Evolutionary conservation across 805 yeast species (phyloP).

Genomic region (Metschnikowia continentalis): DNA sequence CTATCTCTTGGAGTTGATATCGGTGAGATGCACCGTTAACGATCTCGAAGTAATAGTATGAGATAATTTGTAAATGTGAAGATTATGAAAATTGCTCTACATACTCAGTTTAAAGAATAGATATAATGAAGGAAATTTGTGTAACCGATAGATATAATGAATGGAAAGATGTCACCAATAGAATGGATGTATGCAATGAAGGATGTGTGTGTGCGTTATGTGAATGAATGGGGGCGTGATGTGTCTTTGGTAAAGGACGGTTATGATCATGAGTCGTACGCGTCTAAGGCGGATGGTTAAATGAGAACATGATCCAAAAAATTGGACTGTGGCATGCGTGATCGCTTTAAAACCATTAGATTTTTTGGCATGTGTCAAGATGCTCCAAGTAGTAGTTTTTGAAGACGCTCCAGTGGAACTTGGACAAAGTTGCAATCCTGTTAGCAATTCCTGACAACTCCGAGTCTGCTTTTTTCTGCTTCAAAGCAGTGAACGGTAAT

Average conservation of each 20-base stretch:
- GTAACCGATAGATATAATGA: too few species aligned
- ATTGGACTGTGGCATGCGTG: background rate
- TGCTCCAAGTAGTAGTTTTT: conserved; percentile 59
- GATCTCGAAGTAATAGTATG: conserved; percentile 11
- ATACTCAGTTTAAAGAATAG: background rate
- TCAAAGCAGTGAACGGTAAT: conserved; percentile 5
- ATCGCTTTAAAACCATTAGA: background rate
- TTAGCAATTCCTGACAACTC: conserved; percentile 57
- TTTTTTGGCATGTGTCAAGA: conserved; percentile 2
- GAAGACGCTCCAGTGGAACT: conserved; percentile 82
- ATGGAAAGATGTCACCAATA: background rate
- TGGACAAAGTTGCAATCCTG: conserved; percentile 60
- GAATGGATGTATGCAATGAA: background rate
- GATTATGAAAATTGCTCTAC: background rate
- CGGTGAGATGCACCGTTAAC: conserved; percentile 10
- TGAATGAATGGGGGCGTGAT: background rate
- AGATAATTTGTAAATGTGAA: background rate
- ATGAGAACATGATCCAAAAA: background rate
- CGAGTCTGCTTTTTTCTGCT: conserved; percentile 18
- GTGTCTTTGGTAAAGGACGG: background rate
- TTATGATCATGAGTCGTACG: background rate
- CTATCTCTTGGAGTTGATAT: conserved; percentile 10
- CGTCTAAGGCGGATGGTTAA: background rate
- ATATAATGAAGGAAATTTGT: background rate
- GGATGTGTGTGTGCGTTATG: background rate